phyloP scores from a whole-genome alignment of 306 rosid genomes.

The Rubus idaeus region DNA sequence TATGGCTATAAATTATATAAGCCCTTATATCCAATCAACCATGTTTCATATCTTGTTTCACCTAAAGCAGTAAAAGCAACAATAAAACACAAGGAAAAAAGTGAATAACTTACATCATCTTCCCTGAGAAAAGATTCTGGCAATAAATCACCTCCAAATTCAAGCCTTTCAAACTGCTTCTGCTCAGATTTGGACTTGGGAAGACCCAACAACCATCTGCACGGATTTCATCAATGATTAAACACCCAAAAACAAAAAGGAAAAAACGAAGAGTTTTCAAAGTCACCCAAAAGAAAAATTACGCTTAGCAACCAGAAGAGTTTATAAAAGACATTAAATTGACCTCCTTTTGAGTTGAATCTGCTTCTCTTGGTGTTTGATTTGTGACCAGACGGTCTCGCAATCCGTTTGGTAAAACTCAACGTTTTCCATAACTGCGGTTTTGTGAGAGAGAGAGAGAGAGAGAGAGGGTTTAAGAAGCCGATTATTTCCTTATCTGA shows the following conservation, averaged over 20 bases:
- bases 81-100: not conserved
- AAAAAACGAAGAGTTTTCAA: too few species aligned
- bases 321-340: too few species aligned
- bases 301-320: too few species aligned
- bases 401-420: constrained; percentile 40
- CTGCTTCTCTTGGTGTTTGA: constrained; percentile 49
- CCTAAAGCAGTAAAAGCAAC: not conserved
- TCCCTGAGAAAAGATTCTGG: constrained; percentile 67
- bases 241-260: not conserved
- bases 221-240: not conserved
- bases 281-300: too few species aligned
- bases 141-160: constrained; percentile 24
- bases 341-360: constrained; percentile 63
- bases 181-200: constrained; percentile 32
- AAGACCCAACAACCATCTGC: constrained; percentile 80
- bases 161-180: constrained; percentile 34
- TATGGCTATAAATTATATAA: too few species aligned
- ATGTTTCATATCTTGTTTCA: not conserved
- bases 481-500: too few species aligned
- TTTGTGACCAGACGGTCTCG: constrained; percentile 25
- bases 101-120: constrained; percentile 64
- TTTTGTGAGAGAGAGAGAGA: too few species aligned
- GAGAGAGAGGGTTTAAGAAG: too few species aligned
- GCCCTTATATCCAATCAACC: too few species aligned
- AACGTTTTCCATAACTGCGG: too few species aligned